These are phyloP conservation scores for Eragrostis curvula DNA, from an alignment of 176 grass and related monocot genomes.

Conservation along the genomic window DNA sequence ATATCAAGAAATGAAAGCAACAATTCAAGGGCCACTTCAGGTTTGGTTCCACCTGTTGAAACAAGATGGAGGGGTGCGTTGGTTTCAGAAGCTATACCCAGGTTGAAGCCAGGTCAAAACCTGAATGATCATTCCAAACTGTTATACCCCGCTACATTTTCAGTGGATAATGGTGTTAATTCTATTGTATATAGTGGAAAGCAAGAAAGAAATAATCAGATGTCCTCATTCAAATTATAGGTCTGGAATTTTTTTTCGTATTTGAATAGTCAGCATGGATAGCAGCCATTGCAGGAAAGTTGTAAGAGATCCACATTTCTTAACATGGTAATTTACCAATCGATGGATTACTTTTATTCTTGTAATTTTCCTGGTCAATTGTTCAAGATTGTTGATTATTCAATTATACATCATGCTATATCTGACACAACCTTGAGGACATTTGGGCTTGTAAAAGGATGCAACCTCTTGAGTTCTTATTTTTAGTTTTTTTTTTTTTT, in stretches of 20 bases:
- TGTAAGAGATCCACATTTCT: conserved; percentile 24
- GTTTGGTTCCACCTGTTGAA: conserved; percentile 20
- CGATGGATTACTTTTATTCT: conserved; percentile 29
- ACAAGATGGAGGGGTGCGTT: conserved; percentile 41
- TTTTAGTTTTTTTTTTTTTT: too few relatives aligned
- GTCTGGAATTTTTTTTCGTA: conserved; percentile 14
- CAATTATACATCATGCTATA: conserved; percentile 29
- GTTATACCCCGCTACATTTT: conserved; percentile 46
- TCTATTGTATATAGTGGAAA: conserved; percentile 53
- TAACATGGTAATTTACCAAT: conserved; percentile 40
- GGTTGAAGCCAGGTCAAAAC: conserved; percentile 53
- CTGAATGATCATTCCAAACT: conserved; percentile 52
- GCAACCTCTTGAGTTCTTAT: not conserved
- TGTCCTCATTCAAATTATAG: conserved; percentile 28
- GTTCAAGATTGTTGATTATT: conserved; percentile 27
- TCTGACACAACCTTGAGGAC: conserved; percentile 6
- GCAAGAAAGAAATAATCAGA: conserved; percentile 47
- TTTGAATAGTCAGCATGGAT: conserved; percentile 19
- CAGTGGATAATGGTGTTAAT: conserved; percentile 39
- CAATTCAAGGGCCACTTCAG: conserved; percentile 24
- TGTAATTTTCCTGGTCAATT: conserved; percentile 28
- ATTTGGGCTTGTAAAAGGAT: conserved; percentile 29
- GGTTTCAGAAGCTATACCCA: conserved; percentile 56
- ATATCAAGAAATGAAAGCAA: conserved; percentile 30
- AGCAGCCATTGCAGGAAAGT: not conserved